Base-by-base conservation (phyloP, 108 stramenopile genomes). In the Skeletonema marinoi region DNA sequence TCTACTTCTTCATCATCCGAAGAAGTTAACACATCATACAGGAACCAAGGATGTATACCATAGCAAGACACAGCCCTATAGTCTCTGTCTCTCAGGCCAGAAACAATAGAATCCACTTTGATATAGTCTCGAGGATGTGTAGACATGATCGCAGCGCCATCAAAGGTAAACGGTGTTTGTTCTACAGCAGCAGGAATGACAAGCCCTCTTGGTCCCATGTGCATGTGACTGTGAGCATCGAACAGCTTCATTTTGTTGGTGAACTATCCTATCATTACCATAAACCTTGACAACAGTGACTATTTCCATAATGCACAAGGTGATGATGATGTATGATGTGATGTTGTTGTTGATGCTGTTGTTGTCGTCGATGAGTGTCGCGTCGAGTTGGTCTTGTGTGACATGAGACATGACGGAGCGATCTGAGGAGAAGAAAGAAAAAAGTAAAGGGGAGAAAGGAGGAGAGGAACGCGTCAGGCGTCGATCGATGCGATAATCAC, bases 41-140 rank as follows among this genome's bases (percentile, higher is more conserved):
- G 50, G 64, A 93, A 93, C 94, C 94, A 96, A 4, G 94, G 94
- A 82, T 96, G 94, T 25, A 96, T 81, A 7, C 94, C 94, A 67
- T 88, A 88, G 69, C 94, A 92, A 7, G 94, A 87, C 16, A 93
- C 86, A 3, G 87, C 70, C 25, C 48, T 60, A n/a, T 51, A 65
- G 11, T 9, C 54, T 25, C 54, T 51, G 54, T 62, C 4, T 50
- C 50, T 16, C 17, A 71, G 7, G 32, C 48, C 46, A 3, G 17
- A 56, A 11, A 68, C 66, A 29, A 46, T 51, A 0, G 73, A 63
- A 71, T 70, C 61, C 19, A 96, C 86, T 1, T 39, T n/a, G 2
- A 41, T 9, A 83, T 87, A 96, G 59, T 96, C 94, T 64, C 86
- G 74, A 14, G 94, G 92, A 75, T 93, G 92, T n/a, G 94, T 96